A percentile compares a stretch with the other conserved stretches of the same genome.
These are phyloP conservation scores for Zostera marina DNA, from an alignment of 116 monocot genomes.

Conservation along the genomic window DNA sequence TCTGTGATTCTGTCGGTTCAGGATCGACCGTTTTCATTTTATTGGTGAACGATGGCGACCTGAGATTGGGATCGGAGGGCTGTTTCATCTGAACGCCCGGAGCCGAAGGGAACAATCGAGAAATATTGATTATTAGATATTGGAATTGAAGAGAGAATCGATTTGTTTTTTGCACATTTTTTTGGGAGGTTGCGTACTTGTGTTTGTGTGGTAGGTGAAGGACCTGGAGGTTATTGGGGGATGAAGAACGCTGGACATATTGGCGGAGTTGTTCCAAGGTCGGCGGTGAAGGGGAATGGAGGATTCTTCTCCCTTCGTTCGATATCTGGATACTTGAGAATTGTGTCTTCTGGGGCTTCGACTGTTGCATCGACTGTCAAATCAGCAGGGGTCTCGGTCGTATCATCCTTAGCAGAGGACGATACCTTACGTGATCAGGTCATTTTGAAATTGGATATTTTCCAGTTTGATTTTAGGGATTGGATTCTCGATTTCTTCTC, in stretches of 20 bases:
- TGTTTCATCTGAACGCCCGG: not conserved
- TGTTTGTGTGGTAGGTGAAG: not conserved
- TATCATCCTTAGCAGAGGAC: conserved; percentile 48
- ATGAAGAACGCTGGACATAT: conserved; percentile 15
- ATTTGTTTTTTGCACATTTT: too few species aligned
- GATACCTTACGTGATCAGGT: conserved; percentile 61
- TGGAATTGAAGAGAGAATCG: too few species aligned
- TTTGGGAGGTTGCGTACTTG: not conserved
- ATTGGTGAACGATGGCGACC: not conserved
- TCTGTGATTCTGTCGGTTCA: too few species aligned
- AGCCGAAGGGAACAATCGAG: too few species aligned
- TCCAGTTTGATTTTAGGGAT: too few species aligned
- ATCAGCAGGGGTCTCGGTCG: conserved; percentile 53
- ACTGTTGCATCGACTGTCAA: conserved; percentile 64
- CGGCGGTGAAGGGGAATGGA: not conserved
- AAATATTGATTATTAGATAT: too few species aligned
- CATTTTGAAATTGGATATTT: not conserved
- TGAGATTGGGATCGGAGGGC: not conserved
- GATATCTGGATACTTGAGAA: conserved; percentile 44
- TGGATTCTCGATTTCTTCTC: too few species aligned
- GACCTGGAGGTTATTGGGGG: not conserved
- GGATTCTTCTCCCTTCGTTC: conserved; percentile 22
- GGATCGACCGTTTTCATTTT: too few species aligned
- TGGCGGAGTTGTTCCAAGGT: not conserved
- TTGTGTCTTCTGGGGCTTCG: conserved; percentile 76